Conservation (phyloP, 2,329 filamentous ascomycete species). For the Cryoendolithus antarcticus region DNA sequence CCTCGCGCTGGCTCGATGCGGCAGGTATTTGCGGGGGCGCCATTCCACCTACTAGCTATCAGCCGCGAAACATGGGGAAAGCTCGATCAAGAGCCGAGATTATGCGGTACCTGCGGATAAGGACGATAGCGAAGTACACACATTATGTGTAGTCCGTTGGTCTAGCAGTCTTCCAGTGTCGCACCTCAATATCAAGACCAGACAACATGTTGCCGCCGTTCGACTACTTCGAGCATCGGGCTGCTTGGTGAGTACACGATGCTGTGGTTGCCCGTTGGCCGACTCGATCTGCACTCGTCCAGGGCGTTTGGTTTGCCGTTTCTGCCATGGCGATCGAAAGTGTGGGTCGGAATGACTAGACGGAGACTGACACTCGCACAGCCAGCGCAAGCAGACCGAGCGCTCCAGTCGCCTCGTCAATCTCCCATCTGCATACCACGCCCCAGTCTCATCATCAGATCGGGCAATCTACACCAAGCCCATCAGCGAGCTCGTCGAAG, state of each 20-base stretch:
- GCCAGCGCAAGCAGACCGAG: conserved; percentile 67
- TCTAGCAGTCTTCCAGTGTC: background rate
- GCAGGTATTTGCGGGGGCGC: background rate
- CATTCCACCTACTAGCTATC: background rate
- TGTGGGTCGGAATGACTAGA: background rate
- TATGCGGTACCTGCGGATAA: too few species aligned
- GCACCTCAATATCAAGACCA: background rate
- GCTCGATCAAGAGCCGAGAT: too few species aligned
- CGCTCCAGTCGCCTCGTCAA: conserved; percentile 56
- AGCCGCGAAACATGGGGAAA: background rate
- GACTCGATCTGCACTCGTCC: too few species aligned
- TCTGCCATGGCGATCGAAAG: background rate
- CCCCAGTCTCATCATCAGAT: conserved; percentile 52
- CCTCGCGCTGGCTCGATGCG: background rate
- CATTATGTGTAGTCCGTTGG: background rate
- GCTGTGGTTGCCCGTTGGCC: background rate
- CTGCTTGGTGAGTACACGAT: conserved; percentile 49
- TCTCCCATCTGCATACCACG: conserved; percentile 54
- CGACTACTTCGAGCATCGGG: conserved; percentile 58
- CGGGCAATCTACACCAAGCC: conserved; percentile 56
- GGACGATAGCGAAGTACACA: background rate
- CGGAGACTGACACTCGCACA: conserved; percentile 25
- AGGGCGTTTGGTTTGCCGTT: too few species aligned
- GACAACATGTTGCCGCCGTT: conserved; percentile 31
- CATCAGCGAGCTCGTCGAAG: conserved; percentile 64